Evolutionary conservation across 1,284 basidiomycete species (phyloP).

Genomic region (Ganoderma resinaceum): DNA sequence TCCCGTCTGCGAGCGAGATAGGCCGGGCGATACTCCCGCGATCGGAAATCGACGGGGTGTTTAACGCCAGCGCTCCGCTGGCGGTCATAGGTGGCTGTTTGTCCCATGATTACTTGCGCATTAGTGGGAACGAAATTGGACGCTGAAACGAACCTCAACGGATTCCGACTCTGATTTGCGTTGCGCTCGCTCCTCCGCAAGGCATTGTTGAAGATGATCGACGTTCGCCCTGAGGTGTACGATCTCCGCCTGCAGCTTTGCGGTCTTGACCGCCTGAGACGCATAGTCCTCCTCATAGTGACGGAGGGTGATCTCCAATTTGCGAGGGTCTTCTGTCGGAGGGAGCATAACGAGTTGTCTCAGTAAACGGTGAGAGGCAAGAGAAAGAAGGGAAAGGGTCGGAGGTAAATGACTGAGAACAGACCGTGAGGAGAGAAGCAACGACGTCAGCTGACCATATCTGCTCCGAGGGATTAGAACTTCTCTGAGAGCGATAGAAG

Average conservation of each 20-base stretch:
- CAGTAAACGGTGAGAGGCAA: neutral
- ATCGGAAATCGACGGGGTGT: neutral
- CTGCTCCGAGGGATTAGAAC: neutral
- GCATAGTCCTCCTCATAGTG: neutral
- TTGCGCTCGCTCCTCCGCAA: neutral
- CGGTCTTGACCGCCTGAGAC: neutral
- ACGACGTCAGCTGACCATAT: neutral
- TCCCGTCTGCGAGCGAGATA: neutral
- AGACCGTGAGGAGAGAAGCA: conserved; percentile 3
- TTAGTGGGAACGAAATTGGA: neutral
- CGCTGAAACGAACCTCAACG: neutral
- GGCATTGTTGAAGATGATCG: neutral
- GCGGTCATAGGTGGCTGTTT: neutral
- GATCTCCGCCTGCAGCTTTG: conserved; percentile 1
- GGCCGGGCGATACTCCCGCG: neutral
- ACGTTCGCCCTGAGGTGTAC: neutral
- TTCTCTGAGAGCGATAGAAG: neutral
- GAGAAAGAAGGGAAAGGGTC: neutral
- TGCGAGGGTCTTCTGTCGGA: neutral
- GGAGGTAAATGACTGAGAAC: neutral
- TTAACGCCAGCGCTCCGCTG: conserved; percentile 1
- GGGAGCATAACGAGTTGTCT: neutral
- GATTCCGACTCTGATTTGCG: neutral
- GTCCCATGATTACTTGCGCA: neutral
- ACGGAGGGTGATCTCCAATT: neutral